phyloP scores from a whole-genome alignment of 139 green algal species.

The Chara braunii region DNA sequence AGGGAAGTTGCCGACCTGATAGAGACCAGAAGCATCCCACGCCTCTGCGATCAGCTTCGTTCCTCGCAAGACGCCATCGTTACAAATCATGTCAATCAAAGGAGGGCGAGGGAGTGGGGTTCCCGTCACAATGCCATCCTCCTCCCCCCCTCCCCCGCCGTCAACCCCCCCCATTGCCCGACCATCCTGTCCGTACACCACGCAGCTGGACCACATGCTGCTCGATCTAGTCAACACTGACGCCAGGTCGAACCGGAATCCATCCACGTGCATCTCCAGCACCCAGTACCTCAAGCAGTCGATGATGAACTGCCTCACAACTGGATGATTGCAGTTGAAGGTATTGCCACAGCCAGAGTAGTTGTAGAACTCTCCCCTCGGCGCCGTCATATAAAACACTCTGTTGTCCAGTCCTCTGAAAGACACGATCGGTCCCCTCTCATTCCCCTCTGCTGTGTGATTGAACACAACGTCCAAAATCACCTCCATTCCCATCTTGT shows the following conservation, averaged over 20 bases:
- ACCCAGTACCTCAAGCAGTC: slow-evolving; percentile 92
- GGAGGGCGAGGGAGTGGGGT: slow-evolving; percentile 81
- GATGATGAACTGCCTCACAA: slow-evolving; percentile 80
- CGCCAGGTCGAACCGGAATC: slow-evolving; percentile 87
- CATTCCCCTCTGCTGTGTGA: slow-evolving; percentile 96
- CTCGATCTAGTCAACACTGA: slow-evolving; percentile 81
- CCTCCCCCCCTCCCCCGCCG: too few species aligned
- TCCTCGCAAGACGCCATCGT: slow-evolving; percentile 55
- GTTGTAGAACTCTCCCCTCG: slow-evolving; percentile 86
- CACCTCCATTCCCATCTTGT: slow-evolving; percentile 92
- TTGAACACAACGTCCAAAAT: slow-evolving; percentile 99
- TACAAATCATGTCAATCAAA: slow-evolving; percentile 63
- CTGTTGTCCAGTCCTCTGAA: slow-evolving; percentile 96
- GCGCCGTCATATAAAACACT: slow-evolving; percentile 91
- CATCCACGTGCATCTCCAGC: slow-evolving; percentile 70
- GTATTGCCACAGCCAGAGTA: slow-evolving; percentile 99
- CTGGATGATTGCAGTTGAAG: slow-evolving; percentile 97
- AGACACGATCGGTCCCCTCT: slow-evolving; percentile 77
- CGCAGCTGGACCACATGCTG: neutral
- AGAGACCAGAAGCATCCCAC: slow-evolving; percentile 95
- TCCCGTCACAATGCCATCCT: slow-evolving; percentile 68
- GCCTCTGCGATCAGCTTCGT: slow-evolving; percentile 94
- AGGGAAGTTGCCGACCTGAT: slow-evolving; percentile 71
- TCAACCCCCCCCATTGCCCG: too few species aligned
- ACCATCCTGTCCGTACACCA: too few species aligned